Conservation (phyloP, 2,329 filamentous ascomycete genomes). For the Aureobasidium melanogenum region DNA sequence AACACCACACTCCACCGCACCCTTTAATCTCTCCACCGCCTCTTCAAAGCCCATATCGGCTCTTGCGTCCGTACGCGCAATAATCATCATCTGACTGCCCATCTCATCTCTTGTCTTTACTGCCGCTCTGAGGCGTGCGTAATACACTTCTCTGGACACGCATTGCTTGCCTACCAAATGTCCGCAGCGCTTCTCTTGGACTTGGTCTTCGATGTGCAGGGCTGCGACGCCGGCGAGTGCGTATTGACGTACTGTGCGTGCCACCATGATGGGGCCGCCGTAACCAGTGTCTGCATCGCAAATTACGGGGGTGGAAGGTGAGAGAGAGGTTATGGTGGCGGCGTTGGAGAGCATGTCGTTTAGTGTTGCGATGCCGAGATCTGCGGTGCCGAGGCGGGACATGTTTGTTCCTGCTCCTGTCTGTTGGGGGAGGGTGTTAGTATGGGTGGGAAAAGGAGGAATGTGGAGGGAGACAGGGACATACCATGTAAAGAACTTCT, state of each 20-base stretch:
- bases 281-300: constrained; percentile 54
- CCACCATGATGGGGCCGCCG: constrained; percentile 45
- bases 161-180: constrained; percentile 55
- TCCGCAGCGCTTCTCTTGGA: constrained; percentile 56
- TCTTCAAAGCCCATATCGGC: constrained; percentile 50
- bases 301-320: constrained; percentile 49
- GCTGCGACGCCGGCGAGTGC: constrained; percentile 48
- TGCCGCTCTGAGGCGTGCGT: constrained; percentile 50
- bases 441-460: not conserved
- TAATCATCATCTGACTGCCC: constrained; percentile 52
- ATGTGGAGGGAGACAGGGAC: not conserved
- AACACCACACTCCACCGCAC: constrained; percentile 44
- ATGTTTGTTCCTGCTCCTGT: constrained; percentile 55
- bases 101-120: constrained; percentile 39
- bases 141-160: constrained; percentile 43
- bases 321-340: constrained; percentile 55
- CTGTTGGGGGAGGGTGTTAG: constrained; percentile 27
- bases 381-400: constrained; percentile 53
- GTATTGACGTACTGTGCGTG: constrained; percentile 46
- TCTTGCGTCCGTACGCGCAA: constrained; percentile 55
- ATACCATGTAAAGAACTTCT: constrained; percentile 58
- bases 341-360: constrained; percentile 56
- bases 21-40: constrained; percentile 41
- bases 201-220: constrained; percentile 56
- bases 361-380: constrained; percentile 53